These are phyloP conservation scores for Hericium coralloides DNA, from an alignment of 768 basidiomycete genomes.

Conservation along the genomic window DNA sequence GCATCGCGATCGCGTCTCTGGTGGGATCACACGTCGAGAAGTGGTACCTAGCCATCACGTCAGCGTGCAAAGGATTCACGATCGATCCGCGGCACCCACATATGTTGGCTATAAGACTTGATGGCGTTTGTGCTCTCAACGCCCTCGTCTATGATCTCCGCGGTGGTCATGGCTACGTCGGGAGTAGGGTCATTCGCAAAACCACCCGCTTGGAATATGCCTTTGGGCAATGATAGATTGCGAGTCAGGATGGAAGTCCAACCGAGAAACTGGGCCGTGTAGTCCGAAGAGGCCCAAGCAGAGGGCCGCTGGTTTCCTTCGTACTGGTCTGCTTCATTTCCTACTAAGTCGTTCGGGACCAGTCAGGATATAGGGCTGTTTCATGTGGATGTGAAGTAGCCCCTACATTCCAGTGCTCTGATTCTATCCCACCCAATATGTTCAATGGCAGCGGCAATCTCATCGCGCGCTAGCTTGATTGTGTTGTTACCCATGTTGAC, in stretches of 20 bases:
- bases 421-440: slow-evolving; percentile 18
- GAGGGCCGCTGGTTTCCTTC: slow-evolving; percentile 13
- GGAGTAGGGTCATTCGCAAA: slow-evolving; percentile 19
- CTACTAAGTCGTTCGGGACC: slow-evolving; percentile 7
- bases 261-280: slow-evolving; percentile 18
- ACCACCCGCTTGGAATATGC: slow-evolving; percentile 17
- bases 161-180: slow-evolving; percentile 18
- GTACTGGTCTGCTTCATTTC: slow-evolving; percentile 22
- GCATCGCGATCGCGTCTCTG: slow-evolving; percentile 21
- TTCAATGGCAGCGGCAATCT: slow-evolving; percentile 18
- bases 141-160: slow-evolving; percentile 20
- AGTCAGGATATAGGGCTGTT: not conserved
- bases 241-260: slow-evolving; percentile 18
- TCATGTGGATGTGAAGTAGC: too few species aligned
- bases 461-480: slow-evolving; percentile 17
- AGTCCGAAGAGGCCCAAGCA: slow-evolving; percentile 16
- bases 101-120: slow-evolving; percentile 24
- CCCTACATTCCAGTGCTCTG: slow-evolving; percentile 20
- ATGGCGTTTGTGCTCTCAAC: slow-evolving; percentile 16
- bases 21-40: slow-evolving; percentile 27
- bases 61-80: not conserved
- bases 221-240: slow-evolving; percentile 12
- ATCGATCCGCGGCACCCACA: slow-evolving; percentile 2
- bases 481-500: slow-evolving; percentile 25
- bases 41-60: slow-evolving; percentile 17